Conservation (phyloP, 192 early-diverging fungal species). For the Entophlyctis luteolus region DNA sequence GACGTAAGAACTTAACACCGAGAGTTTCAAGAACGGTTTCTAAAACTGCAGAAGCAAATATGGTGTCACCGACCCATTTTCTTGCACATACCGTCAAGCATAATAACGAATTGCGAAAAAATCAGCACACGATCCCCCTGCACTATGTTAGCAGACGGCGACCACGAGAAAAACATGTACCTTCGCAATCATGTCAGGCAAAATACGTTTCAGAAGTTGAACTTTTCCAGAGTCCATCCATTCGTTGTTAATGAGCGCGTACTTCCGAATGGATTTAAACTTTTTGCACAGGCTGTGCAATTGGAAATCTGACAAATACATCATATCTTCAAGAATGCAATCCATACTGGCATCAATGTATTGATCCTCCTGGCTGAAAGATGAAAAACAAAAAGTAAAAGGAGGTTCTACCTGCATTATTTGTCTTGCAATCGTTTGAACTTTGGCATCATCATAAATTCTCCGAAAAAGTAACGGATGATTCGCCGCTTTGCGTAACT, state of each 20-base stretch:
- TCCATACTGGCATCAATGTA: slow-evolving; percentile 71
- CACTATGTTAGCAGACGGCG: no score
- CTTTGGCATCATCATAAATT: slow-evolving; percentile 50
- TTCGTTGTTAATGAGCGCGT: slow-evolving; percentile 45
- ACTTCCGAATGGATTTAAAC: slow-evolving; percentile 43
- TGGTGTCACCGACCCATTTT: neutral
- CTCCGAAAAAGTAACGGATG: slow-evolving; percentile 77
- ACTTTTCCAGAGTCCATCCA: slow-evolving; percentile 81
- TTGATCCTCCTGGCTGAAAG: slow-evolving; percentile 52
- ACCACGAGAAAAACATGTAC: no score
- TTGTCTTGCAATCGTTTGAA: slow-evolving; percentile 64
- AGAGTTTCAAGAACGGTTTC: slow-evolving; percentile 43
- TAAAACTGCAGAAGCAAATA: slow-evolving; percentile 21
- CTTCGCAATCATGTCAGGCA: slow-evolving; percentile 47
- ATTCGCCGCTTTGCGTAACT: slow-evolving; percentile 81
- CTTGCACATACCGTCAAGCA: slow-evolving; percentile 40
- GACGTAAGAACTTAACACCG: slow-evolving; percentile 31
- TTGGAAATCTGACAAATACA: slow-evolving; percentile 82
- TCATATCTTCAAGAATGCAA: slow-evolving; percentile 83
- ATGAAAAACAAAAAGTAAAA: slow-evolving; percentile 19
- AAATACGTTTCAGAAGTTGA: slow-evolving; percentile 48
- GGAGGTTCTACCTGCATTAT: slow-evolving; percentile 45
- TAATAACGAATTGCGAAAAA: slow-evolving; percentile 54
- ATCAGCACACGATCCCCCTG: slow-evolving; percentile 49
- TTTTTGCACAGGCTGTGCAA: slow-evolving; percentile 65